Conservation (phyloP, 1,284 basidiomycete species). For the Leccinum pachyderme region DNA sequence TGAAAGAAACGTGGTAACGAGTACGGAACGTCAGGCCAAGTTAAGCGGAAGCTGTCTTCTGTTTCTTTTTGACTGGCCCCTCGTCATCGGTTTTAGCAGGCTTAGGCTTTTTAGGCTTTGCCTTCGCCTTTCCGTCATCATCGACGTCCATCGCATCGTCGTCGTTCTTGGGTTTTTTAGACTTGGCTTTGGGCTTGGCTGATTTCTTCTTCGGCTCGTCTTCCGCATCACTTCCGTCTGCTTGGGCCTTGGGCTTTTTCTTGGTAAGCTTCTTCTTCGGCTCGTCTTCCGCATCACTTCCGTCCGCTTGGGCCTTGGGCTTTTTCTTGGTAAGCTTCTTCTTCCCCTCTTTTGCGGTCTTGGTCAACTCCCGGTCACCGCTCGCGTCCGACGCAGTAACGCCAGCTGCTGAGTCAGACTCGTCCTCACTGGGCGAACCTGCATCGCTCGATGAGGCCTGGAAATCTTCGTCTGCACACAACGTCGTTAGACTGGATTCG, state of each 20-base stretch:
- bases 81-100: slow-evolving; percentile 44
- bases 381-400: slow-evolving; percentile 80
- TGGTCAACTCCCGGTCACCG: slow-evolving; percentile 62
- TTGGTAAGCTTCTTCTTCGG: slow-evolving; percentile 43
- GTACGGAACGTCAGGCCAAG: neutral
- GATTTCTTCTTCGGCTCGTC: slow-evolving; percentile 46
- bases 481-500: slow-evolving; percentile 11
- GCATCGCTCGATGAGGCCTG: slow-evolving; percentile 78
- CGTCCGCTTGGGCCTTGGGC: slow-evolving; percentile 36
- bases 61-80: slow-evolving; percentile 71
- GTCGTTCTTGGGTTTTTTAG: slow-evolving; percentile 37
- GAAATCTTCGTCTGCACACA: slow-evolving; percentile 77
- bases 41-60: slow-evolving; percentile 44
- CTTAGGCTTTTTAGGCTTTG: slow-evolving; percentile 49
- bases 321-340: slow-evolving; percentile 41
- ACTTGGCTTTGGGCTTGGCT: slow-evolving; percentile 44
- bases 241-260: slow-evolving; percentile 37
- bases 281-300: slow-evolving; percentile 39
- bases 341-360: slow-evolving; percentile 43
- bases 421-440: slow-evolving; percentile 79
- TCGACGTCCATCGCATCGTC: slow-evolving; percentile 43
- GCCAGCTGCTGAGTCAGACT: slow-evolving; percentile 57
- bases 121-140: slow-evolving; percentile 38
- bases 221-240: slow-evolving; percentile 37
- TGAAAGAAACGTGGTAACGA: neutral